phyloP scores from a whole-genome alignment of 805 yeast genomes.

The Teunomyces gatunensis region DNA sequence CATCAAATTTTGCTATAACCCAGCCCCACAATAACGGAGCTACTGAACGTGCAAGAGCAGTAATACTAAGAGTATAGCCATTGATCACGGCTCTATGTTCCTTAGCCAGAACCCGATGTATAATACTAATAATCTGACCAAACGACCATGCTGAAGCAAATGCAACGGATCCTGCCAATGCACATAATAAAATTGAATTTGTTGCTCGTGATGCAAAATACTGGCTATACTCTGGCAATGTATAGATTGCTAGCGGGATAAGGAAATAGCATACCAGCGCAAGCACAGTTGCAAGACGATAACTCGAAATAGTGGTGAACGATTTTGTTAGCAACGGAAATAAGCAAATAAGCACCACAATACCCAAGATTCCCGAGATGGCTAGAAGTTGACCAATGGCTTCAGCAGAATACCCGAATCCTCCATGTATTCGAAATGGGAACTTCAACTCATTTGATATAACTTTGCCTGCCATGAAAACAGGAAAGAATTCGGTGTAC shows the following conservation, averaged over 20 bases:
- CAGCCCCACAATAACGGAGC: slow-evolving; percentile 61
- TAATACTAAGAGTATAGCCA: slow-evolving; percentile 52
- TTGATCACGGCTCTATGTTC: slow-evolving; percentile 58
- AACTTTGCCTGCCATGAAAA: slow-evolving; percentile 43
- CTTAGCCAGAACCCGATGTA: slow-evolving; percentile 54
- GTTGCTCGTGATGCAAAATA: slow-evolving; percentile 19
- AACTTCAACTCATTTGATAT: slow-evolving; percentile 32
- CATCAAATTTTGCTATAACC: slow-evolving; percentile 29
- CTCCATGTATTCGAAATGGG: slow-evolving; percentile 52
- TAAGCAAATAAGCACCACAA: slow-evolving; percentile 46
- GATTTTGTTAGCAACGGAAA: slow-evolving; percentile 52
- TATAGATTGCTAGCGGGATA: slow-evolving; percentile 48
- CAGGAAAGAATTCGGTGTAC: slow-evolving; percentile 55
- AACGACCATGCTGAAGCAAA: slow-evolving; percentile 46
- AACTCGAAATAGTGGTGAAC: slow-evolving; percentile 45
- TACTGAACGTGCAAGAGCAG: slow-evolving; percentile 53
- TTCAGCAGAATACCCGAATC: slow-evolving; percentile 46
- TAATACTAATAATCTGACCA: slow-evolving; percentile 52
- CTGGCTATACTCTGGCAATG: slow-evolving; percentile 33
- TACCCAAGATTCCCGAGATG: slow-evolving; percentile 53
- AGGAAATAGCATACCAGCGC: slow-evolving; percentile 46
- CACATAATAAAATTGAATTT: slow-evolving; percentile 24
- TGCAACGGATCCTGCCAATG: slow-evolving; percentile 22
- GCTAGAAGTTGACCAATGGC: slow-evolving; percentile 52
- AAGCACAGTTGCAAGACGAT: slow-evolving; percentile 35